Evolutionary conservation across 2,329 filamentous ascomycete species (phyloP).

Genomic region (Phaeosphaeria sp.): DNA sequence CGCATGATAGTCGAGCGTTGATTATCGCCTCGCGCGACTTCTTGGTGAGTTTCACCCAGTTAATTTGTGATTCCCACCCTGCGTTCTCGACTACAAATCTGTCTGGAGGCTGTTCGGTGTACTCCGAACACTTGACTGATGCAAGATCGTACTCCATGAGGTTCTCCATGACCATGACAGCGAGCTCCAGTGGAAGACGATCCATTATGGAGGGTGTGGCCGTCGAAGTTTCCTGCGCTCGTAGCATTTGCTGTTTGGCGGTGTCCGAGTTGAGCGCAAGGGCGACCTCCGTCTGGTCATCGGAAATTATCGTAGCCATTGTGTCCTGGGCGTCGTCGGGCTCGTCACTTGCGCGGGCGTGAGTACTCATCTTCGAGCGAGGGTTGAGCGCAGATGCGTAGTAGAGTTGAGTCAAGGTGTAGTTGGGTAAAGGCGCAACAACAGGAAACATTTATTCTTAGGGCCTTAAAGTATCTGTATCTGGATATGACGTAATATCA

Average conservation of each 20-base stretch:
- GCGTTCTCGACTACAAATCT: no score
- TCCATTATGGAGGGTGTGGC: background rate
- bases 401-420: no score
- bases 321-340: no score
- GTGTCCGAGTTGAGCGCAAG: background rate
- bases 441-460: no score
- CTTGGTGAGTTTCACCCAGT: background rate
- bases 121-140: background rate
- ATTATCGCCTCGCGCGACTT: background rate
- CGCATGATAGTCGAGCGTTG: slow-evolving; percentile 1
- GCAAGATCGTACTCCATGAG: background rate
- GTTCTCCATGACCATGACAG: background rate
- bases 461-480: background rate
- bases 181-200: background rate
- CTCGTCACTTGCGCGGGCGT: no score
- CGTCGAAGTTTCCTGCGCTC: background rate
- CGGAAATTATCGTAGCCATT: no score
- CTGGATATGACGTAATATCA: background rate
- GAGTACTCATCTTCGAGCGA: no score
- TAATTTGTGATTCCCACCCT: no score
- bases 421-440: no score
- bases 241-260: background rate
- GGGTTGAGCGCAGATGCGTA: no score
- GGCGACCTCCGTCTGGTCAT: background rate
- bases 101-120: background rate